Evolutionary conservation across 129 eudicot species (phyloP), one percentile per base, ranked within the genome.

Genomic region (Dittrichia graveolens): DNA sequence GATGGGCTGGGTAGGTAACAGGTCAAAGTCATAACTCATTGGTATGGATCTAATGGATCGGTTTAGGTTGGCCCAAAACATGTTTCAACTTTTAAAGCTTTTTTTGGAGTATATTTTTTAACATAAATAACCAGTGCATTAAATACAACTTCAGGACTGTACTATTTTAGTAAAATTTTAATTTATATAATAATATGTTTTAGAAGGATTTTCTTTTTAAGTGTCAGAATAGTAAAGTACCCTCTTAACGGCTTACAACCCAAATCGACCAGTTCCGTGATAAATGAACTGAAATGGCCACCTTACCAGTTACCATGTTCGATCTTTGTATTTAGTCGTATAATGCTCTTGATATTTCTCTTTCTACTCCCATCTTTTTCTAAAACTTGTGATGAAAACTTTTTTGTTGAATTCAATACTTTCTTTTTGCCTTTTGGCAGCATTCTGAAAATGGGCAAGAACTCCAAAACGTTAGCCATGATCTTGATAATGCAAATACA

Each of bases 381-480:
- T 24, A 58, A 64, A 43, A 19, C n/a, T 64, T 41, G 31, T 0
- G 0, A 24, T 24, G 2, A 24, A 24, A 18, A 42, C n/a, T 8
- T 8, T 38, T 5, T 38, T 53, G 6, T 45, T 10, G 14, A 35
- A 43, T 40, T 34, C 39, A 63, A 63, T 74, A 13, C 4, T 7
- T 43, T 31, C 15, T 42, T 41, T 31, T 6, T n/a, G 19, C 10
- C 13, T 15, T 15, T 65, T 56, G 14, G 16, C 84, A 81, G 91
- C 45, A 19, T 67, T 66, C 69, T 55, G 84, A 80, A 37, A 78
- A 67, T 66, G 66, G 66, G 60, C 69, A 77, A 69, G 65, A 58
- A 62, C 34, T 34, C 42, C 9, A 24, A 39, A 75, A 73, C 49
- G 42, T 65, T 61, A 60, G 45, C 59, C 54, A 69, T 41, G 71